Conservation (phyloP, 441 rosid species). For the Pelargonium citronellum region DNA sequence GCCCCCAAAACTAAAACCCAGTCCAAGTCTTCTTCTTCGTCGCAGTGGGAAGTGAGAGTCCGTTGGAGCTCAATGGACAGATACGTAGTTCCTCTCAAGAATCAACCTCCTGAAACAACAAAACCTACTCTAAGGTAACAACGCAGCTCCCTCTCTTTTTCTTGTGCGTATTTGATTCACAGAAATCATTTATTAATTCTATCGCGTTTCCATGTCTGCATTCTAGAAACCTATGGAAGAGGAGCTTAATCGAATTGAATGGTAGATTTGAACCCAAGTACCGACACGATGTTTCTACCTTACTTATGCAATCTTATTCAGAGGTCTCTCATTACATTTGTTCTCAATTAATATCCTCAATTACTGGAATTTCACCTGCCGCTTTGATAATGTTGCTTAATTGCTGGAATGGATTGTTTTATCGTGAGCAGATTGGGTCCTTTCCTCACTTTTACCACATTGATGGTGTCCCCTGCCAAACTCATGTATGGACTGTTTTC, state of each 20-base stretch:
- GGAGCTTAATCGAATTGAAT: conserved; percentile 50
- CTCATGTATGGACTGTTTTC: conserved; percentile 38
- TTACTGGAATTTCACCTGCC: neutral
- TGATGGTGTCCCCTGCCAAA: conserved; percentile 41
- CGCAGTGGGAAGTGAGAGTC: neutral
- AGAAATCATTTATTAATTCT: neutral
- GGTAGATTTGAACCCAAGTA: conserved; percentile 50
- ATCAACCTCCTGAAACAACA: neutral
- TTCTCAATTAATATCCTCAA: neutral
- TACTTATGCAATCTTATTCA: conserved; percentile 58
- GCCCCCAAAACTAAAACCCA: too few species aligned
- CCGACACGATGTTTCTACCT: conserved; percentile 43
- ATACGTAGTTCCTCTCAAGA: neutral
- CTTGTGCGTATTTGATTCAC: neutral
- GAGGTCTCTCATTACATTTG: conserved; percentile 33
- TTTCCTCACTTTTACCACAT: conserved; percentile 57
- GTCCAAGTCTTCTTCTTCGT: neutral
- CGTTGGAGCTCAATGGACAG: neutral
- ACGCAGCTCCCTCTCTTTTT: neutral
- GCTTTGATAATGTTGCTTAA: neutral
- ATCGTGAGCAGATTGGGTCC: conserved; percentile 39
- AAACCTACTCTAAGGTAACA: neutral
- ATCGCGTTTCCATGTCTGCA: neutral
- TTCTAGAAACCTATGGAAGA: conserved; percentile 43
- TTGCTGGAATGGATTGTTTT: neutral